Evolutionary conservation across 2,329 filamentous ascomycete genomes (phyloP), one percentile per base, ranked within the genome.

Genomic region (Colletotrichum chrysophilum): DNA sequence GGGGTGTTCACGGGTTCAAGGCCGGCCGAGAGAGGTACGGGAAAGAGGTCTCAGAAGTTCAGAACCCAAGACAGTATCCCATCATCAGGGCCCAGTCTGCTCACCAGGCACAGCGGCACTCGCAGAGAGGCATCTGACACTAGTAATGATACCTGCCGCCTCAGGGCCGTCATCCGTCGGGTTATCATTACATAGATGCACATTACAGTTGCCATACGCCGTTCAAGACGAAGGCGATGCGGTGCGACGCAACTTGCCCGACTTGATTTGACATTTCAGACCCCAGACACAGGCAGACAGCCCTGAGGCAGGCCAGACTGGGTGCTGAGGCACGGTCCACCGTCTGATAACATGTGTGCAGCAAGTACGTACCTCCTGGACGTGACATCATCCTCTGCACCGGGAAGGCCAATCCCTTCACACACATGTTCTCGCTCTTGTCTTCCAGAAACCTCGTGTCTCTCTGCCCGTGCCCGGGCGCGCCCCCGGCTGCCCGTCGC

Each of bases 381-480:
- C n/a, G 73, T 75, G 74, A 76, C 74, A 76, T 61, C 21, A 56
- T 72, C 61, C 36, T 36, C 56, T n/a, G 30, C 21, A n/a, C 13
- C 2, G n/a, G 21, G 30, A 38, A 64, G 24, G 30, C 38, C 71
- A 73, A 64, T 73, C 32, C 66, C 43, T 67, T 72, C 43, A 30
- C 69, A 74, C 70, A 74, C 43, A 64, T 74, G 68, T 61, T 43
- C 71, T 58, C 56, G 60, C 71, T 70, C 58, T 62, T 58, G 10
- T 58, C 66, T 75, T 73, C 73, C 70, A 73, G 73, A 67, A 75
- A 73, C 70, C 73, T 73, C 56, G 69, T 73, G 73, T 73, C 70
- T 73, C 43, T 65, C 61, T 65, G 70, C 58, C 56, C 38, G 74
- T 69, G 74, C 74, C 74, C 48, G 28, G 70, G 38, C 70, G 58